Percentiles rank a stretch among this genome's conserved stretches.
Evolutionary conservation across 106 monocot species (phyloP).

Genomic region (Gastrodia elata): DNA sequence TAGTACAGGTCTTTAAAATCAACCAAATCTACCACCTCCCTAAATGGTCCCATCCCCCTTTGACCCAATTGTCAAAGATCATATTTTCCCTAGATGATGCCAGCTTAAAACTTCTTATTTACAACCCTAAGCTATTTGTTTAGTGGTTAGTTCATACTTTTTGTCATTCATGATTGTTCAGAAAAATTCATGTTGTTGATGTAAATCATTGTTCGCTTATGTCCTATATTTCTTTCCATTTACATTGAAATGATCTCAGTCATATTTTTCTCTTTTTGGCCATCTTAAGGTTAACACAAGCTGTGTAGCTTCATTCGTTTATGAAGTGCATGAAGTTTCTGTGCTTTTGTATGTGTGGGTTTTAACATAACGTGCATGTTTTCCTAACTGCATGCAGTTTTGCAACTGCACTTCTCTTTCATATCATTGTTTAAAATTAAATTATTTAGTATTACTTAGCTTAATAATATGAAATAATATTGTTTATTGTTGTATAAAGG

Average conservation of each 20-base stretch:
- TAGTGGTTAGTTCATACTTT: too few species aligned
- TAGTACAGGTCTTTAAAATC: too few species aligned
- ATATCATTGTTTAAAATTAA: not conserved
- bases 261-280: not conserved
- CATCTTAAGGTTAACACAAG: not conserved
- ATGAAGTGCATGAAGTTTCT: not conserved
- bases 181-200: not conserved
- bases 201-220: not conserved
- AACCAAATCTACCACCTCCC: too few species aligned
- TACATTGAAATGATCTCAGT: not conserved
- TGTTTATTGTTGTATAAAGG: not conserved
- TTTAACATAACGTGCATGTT: not conserved
- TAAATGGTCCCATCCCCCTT: too few species aligned
- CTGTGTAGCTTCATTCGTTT: not conserved
- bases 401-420: not conserved
- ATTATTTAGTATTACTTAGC: not conserved
- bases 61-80: too few species aligned
- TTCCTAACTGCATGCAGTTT: not conserved
- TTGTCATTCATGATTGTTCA: too few species aligned
- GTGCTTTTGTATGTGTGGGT: not conserved
- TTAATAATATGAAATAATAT: not conserved
- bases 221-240: not conserved
- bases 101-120: too few species aligned
- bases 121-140: too few species aligned
- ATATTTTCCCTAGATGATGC: too few species aligned